phyloP scores from a whole-genome alignment of 306 rosid genomes.

The Quercus glauca region DNA sequence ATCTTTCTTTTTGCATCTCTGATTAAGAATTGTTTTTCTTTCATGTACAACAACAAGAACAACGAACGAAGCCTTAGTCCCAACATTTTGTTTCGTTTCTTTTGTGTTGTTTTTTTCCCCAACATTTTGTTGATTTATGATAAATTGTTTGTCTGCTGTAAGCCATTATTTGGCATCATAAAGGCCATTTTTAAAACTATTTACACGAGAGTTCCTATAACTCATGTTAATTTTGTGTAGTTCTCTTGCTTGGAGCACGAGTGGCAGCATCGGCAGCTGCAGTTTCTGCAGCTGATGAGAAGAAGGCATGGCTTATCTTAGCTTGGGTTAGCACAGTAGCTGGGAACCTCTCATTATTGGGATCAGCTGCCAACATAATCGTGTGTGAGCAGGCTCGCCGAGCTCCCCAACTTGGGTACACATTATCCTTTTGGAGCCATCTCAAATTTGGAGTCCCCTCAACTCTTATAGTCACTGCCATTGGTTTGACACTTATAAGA shows the following conservation, averaged over 20 bases:
- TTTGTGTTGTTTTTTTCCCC: no score
- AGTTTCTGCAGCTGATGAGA: conserved; percentile 31
- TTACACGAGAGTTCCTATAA: no score
- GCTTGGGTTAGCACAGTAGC: conserved; percentile 93
- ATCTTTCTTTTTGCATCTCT: neutral
- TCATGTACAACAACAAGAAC: no score
- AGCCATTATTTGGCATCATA: no score
- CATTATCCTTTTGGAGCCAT: conserved; percentile 78
- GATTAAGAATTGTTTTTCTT: neutral
- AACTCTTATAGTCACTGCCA: conserved; percentile 67
- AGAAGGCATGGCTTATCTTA: conserved; percentile 81
- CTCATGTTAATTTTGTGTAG: conserved; percentile 23
- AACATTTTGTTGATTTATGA: no score
- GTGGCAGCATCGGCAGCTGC: conserved; percentile 66
- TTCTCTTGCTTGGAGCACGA: conserved; percentile 77
- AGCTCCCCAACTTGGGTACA: conserved; percentile 57
- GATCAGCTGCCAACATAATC: conserved; percentile 90
- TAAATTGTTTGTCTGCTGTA: no score
- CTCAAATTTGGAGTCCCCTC: conserved; percentile 88
- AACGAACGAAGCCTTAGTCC: no score
- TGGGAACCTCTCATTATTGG: conserved; percentile 73
- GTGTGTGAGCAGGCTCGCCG: conserved; percentile 91
- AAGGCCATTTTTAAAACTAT: no score
- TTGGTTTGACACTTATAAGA: conserved; percentile 73
- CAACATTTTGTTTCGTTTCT: no score